These are phyloP conservation scores for Trypanosoma rangeli DNA, from an alignment of 208 protist genomes.

Conservation along the genomic window DNA sequence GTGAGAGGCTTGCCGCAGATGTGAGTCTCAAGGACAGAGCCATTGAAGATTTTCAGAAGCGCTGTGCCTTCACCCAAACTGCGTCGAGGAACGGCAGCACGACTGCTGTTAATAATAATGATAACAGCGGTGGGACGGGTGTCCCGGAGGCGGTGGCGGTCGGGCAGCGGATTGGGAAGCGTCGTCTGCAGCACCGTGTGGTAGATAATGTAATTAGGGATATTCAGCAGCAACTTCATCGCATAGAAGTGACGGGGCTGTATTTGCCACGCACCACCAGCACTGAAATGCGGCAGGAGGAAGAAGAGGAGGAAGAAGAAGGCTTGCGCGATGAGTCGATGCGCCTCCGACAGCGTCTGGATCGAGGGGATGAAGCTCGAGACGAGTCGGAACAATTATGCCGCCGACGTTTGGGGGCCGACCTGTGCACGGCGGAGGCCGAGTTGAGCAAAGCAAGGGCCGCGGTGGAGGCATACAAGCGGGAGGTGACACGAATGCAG, in stretches of 20 bases:
- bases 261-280: neutral
- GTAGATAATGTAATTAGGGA: neutral
- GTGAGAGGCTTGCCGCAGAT: constrained; percentile 18
- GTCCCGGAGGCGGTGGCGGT: neutral
- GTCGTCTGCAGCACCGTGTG: neutral
- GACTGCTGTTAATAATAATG: neutral
- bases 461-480: constrained; percentile 18
- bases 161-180: neutral
- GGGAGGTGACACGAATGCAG: constrained; percentile 47
- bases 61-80: neutral
- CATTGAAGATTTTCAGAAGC: constrained; percentile 31
- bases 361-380: constrained; percentile 51
- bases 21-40: constrained; percentile 11
- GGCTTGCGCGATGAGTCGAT: constrained; percentile 45
- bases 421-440: constrained; percentile 6
- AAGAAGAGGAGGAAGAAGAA: constrained; percentile 7
- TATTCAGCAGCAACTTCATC: neutral
- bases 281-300: constrained; percentile 1
- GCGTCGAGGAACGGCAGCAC: neutral
- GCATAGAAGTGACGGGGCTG: neutral
- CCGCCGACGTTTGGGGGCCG: constrained; percentile 40
- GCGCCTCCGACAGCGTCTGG: constrained; percentile 57
- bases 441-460: constrained; percentile 4
- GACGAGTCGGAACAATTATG: constrained; percentile 50
- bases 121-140: neutral